Conservation (phyloP, 495 filamentous ascomycete genomes). For the Hypoxylon rickii region DNA sequence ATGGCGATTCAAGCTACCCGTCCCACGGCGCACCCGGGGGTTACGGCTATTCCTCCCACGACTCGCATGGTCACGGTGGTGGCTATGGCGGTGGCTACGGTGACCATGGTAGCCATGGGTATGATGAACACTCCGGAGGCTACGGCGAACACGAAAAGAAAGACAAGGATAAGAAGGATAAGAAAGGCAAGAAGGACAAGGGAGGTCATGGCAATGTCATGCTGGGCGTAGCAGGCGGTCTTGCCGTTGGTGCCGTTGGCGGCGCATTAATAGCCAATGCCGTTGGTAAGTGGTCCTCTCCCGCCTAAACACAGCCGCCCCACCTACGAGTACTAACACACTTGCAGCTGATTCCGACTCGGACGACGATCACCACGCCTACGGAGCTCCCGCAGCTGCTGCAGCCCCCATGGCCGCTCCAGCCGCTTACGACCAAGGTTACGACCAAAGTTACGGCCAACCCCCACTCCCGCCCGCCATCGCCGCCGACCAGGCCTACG, state of each 20-base stretch:
- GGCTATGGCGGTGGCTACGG: conserved; percentile 10
- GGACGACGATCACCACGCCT: conserved; percentile 29
- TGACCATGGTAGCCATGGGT: neutral
- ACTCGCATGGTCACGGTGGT: conserved; percentile 19
- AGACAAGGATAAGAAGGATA: conserved; percentile 38
- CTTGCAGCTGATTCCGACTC: conserved; percentile 38
- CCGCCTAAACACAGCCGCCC: neutral
- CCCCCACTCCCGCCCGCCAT: conserved; percentile 23
- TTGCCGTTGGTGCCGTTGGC: conserved; percentile 60
- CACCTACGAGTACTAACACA: conserved; percentile 15
- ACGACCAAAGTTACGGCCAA: neutral
- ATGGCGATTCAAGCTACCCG: conserved; percentile 21
- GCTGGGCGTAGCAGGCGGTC: conserved; percentile 56
- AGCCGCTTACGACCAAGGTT: too few species aligned
- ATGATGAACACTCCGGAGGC: conserved; percentile 2
- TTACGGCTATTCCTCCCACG: conserved; percentile 24
- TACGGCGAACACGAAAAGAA: neutral
- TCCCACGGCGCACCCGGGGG: conserved; percentile 20
- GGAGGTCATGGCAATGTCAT: conserved; percentile 47
- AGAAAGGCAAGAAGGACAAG: conserved; percentile 49
- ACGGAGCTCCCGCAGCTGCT: conserved; percentile 28
- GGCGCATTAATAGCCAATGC: conserved; percentile 62
- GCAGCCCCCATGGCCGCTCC: too few species aligned
- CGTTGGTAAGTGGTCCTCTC: conserved; percentile 48
- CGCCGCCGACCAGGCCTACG: conserved; percentile 23